Evolutionary conservation across 257 asterid species (phyloP), one percentile per base, ranked within the genome.

Genomic region (Salvia miltiorrhiza): DNA sequence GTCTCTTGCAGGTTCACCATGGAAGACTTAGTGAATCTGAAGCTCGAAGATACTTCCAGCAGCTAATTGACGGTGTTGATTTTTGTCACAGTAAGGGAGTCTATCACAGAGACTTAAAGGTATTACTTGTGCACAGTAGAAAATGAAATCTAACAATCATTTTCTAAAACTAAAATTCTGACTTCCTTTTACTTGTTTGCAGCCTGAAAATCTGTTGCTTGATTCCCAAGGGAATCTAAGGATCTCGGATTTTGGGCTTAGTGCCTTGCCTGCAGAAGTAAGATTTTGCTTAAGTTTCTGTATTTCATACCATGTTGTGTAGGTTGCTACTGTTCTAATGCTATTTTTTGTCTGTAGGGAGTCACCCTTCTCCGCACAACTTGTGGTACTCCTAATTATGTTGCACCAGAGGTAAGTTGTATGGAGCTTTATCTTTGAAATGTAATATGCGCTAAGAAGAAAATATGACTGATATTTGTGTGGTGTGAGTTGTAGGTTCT

Each of bases 361-460:
- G 96, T 89, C 70, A 85, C 68, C 78, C 79, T 94, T 77, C 96
- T 94, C 73, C 85, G 89, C 70, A 94, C 99, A 69, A 94, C 97
- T 49, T 94, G 99, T 71, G 99, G 99, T 53, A 94, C 99, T 75
- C 99, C 99, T 58, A 94, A 94, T 82, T 94, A 94, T 68, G 97
- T 94, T 71, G 99, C 99, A 23, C 99, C 99, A 1, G 99, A 94
- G 97, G 99, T 90, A 75, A 78, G 72, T 66, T 6, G 26, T 66
- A 11, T 50, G 17, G 63, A 10, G 59, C 30, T 57, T 70, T 69
- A 33, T 49, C 43, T 55, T 37, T 76, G 39, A 45, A 23, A 65
- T 52, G 23, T 61, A 32, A 63, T 68, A 67, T 50, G 21, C 63
- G 3, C 23, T 43, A n/a, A 48, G 74, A 49, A 44, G 48, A 33